These are phyloP conservation scores for Leucoagaricus sp. DNA, from an alignment of 1,284 basidiomycete genomes.

Conservation along the genomic window DNA sequence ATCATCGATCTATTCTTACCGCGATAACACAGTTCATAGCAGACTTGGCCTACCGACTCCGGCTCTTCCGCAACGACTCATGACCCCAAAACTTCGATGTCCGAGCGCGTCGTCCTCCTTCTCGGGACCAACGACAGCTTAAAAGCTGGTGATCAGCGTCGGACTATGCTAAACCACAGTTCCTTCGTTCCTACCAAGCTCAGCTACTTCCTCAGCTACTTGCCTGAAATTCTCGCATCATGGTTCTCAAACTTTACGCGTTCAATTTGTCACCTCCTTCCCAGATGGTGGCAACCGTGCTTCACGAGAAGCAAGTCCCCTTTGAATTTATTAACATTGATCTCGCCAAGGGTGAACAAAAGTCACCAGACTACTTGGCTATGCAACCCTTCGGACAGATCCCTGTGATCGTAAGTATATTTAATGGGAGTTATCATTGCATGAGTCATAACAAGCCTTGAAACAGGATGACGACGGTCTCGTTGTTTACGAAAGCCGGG, in stretches of 20 bases:
- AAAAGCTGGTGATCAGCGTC: too few species aligned
- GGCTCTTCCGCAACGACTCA: neutral
- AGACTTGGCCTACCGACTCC: too few species aligned
- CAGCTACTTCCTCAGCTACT: neutral
- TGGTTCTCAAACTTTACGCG: constrained; percentile 53
- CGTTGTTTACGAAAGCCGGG: constrained; percentile 44
- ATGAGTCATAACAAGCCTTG: constrained; percentile 9
- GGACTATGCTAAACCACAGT: neutral
- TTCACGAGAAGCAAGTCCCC: constrained; percentile 49
- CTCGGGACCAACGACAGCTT: too few species aligned
- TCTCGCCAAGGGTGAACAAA: constrained; percentile 44
- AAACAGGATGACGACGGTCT: constrained; percentile 34
- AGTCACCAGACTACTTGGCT: constrained; percentile 37
- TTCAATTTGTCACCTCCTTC: constrained; percentile 39
- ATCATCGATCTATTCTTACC: too few species aligned
- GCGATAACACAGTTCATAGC: too few species aligned
- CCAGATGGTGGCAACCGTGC: constrained; percentile 39
- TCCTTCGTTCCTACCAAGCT: neutral
- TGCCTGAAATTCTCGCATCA: constrained; percentile 20
- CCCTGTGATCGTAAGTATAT: constrained; percentile 49
- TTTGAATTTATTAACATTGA: constrained; percentile 47
- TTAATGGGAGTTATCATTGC: neutral
- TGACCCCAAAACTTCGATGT: neutral
- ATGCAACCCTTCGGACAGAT: constrained; percentile 67
- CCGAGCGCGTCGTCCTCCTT: neutral